Evolutionary conservation across 2,329 filamentous ascomycete genomes (phyloP).

Genomic region (Aspergillus clavatus): DNA sequence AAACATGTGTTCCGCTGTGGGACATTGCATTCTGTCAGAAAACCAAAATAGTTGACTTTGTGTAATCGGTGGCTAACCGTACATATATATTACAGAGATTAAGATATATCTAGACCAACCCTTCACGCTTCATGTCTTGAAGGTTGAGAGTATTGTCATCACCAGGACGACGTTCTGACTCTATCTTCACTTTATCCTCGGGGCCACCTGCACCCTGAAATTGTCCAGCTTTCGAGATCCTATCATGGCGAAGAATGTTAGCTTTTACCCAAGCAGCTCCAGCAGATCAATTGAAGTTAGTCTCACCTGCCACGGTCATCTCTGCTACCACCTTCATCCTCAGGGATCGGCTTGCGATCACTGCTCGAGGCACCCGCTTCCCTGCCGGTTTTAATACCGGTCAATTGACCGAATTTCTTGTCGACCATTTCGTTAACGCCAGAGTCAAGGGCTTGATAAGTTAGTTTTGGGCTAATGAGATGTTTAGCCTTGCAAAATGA

Average conservation of each 20-base stretch:
- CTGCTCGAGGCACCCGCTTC: conserved; percentile 32
- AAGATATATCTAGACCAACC: background rate
- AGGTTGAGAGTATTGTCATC: conserved; percentile 24
- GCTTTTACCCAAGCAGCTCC: too few relatives aligned
- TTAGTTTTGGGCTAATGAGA: background rate
- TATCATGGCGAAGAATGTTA: conserved; percentile 7
- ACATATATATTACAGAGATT: background rate
- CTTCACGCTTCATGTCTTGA: conserved; percentile 22
- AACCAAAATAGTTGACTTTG: background rate
- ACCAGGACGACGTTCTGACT: conserved; percentile 23
- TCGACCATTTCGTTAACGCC: conserved; percentile 39
- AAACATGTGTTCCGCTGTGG: too few relatives aligned
- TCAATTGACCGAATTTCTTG: conserved; percentile 32
- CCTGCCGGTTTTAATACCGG: conserved; percentile 35
- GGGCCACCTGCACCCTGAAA: conserved; percentile 35
- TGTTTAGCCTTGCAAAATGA: background rate
- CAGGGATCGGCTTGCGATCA: conserved; percentile 37
- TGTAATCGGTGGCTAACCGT: background rate
- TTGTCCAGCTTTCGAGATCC: conserved; percentile 32
- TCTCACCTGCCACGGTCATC: conserved; percentile 37
- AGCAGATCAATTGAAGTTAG: conserved; percentile 4
- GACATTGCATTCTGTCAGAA: too few relatives aligned
- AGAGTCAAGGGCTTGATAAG: conserved; percentile 33
- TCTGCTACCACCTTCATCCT: conserved; percentile 38
- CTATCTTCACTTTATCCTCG: conserved; percentile 29